These are phyloP conservation scores for Myrica gale DNA, from an alignment of 306 rosid genomes.

Conservation along the genomic window DNA sequence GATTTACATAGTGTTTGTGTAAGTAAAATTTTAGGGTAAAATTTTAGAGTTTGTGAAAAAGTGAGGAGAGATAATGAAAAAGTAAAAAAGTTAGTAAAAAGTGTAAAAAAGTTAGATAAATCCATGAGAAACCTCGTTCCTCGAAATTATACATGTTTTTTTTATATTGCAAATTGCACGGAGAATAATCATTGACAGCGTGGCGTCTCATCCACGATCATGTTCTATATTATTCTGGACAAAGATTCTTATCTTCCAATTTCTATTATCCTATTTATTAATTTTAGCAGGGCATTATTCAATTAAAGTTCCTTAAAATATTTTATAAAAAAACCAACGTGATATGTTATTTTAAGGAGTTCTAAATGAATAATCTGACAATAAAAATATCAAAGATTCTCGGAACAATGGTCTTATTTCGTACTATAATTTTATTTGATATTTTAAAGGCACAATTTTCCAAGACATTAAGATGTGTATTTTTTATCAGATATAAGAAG, in stretches of 20 bases:
- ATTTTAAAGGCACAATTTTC: constrained; percentile 1
- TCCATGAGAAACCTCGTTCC: constrained; percentile 32
- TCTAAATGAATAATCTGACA: neutral
- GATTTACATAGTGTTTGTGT: no score
- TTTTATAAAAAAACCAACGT: neutral
- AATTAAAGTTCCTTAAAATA: neutral
- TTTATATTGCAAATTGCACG: no score
- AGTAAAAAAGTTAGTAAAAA: no score
- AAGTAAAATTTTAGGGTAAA: no score
- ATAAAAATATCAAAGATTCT: neutral
- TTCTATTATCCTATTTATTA: no score
- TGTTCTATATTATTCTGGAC: constrained; percentile 40
- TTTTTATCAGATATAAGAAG: neutral
- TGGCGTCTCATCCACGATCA: constrained; percentile 62
- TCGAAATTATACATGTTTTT: neutral
- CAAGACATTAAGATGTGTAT: neutral
- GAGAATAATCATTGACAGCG: constrained; percentile 53
- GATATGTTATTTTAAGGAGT: neutral
- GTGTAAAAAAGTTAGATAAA: no score
- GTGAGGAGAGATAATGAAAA: no score
- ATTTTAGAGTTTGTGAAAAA: no score
- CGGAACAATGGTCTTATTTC: constrained; percentile 2
- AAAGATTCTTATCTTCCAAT: constrained; percentile 49
- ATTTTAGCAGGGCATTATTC: neutral
- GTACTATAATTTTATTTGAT: neutral